A percentile compares a stretch with the other conserved stretches of the same genome.
Conservation (phyloP, 2,329 filamentous ascomycete genomes). For the Verticillium isaacii region DNA sequence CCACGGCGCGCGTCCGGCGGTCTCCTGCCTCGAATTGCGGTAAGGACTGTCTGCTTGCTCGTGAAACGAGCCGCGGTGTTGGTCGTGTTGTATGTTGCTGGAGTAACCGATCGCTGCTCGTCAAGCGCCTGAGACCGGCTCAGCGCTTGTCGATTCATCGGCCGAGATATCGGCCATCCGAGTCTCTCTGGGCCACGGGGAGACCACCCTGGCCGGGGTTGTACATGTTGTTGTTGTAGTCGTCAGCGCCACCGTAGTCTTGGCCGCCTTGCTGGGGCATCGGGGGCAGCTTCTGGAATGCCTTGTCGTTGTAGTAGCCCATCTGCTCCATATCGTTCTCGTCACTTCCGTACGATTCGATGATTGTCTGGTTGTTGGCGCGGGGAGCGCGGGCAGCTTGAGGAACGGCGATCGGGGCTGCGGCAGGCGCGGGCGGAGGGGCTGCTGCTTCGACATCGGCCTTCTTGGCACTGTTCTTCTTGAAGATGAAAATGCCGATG, state of each 20-base stretch:
- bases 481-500: slow-evolving; percentile 2
- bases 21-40: neutral
- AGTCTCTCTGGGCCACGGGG: slow-evolving; percentile 7
- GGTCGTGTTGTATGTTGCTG: neutral
- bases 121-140: neutral
- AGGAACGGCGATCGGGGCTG: neutral
- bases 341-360: slow-evolving; percentile 1
- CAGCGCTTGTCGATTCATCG: neutral
- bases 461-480: neutral
- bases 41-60: neutral
- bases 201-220: slow-evolving; percentile 3
- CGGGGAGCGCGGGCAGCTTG: neutral
- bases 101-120: neutral
- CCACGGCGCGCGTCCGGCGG: neutral
- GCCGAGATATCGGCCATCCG: slow-evolving; percentile 9
- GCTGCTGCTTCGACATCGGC: neutral
- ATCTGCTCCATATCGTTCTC: slow-evolving; percentile 1
- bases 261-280: neutral
- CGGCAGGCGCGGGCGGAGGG: neutral
- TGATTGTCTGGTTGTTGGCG: slow-evolving; percentile 1
- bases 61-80: neutral
- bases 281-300: slow-evolving; percentile 1
- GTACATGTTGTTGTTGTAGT: neutral
- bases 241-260: neutral
- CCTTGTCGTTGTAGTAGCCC: slow-evolving; percentile 4